Percentiles rank a stretch among this genome's conserved stretches.
phyloP scores from a whole-genome alignment of 2,329 filamentous ascomycete genomes.

The Grosmannia serpens region DNA sequence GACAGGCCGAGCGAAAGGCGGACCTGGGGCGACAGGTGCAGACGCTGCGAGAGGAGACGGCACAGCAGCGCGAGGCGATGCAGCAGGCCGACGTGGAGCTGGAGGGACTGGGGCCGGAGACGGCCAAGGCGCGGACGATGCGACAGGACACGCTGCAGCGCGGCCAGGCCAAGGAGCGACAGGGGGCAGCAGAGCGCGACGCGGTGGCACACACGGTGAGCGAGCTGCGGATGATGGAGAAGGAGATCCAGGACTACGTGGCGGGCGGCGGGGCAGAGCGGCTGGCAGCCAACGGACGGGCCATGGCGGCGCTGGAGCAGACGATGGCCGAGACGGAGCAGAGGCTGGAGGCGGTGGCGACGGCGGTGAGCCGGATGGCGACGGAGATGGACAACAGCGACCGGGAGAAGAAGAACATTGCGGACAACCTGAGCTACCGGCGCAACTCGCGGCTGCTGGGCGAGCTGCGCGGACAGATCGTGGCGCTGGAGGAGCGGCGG shows the following conservation, averaged over 20 bases:
- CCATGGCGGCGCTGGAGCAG: slow-evolving; percentile 56
- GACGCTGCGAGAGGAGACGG: slow-evolving; percentile 56
- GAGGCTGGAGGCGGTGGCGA: slow-evolving; percentile 55
- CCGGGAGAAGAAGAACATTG: slow-evolving; percentile 74
- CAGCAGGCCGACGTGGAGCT: slow-evolving; percentile 61
- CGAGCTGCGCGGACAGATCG: slow-evolving; percentile 56
- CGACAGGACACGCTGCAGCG: slow-evolving; percentile 66
- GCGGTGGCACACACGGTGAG: slow-evolving; percentile 62
- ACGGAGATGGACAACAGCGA: slow-evolving; percentile 69
- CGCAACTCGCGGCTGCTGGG: slow-evolving; percentile 60
- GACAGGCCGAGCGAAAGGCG: slow-evolving; percentile 72
- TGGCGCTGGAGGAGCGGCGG: slow-evolving; percentile 63
- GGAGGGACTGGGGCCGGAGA: slow-evolving; percentile 60
- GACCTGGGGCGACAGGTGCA: slow-evolving; percentile 61
- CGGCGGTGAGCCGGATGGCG: slow-evolving; percentile 65
- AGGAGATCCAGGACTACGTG: slow-evolving; percentile 70
- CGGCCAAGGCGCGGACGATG: slow-evolving; percentile 62
- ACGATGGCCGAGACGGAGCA: slow-evolving; percentile 53
- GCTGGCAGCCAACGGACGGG: slow-evolving; percentile 56
- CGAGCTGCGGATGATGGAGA: slow-evolving; percentile 63
- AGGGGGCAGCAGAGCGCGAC: slow-evolving; percentile 58
- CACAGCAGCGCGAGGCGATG: slow-evolving; percentile 58
- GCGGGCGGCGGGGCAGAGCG: slow-evolving; percentile 62
- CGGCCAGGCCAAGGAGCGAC: slow-evolving; percentile 61
- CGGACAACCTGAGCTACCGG: slow-evolving; percentile 79